Conservation (phyloP, 495 filamentous ascomycete species). For the Mycothermus thermophilus region DNA sequence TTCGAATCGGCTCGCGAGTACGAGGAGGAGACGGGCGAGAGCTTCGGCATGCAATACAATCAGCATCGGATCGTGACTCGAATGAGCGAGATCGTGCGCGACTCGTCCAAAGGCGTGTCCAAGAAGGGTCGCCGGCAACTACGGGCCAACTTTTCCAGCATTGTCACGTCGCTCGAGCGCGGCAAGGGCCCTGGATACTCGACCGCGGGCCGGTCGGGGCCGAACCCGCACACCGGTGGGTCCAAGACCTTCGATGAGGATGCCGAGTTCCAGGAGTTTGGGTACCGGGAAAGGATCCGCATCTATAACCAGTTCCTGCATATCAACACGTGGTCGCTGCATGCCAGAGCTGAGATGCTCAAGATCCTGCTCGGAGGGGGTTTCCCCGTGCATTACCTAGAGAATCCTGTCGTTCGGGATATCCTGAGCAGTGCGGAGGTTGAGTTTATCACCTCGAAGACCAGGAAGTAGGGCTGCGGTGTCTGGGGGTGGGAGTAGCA, state of each 20-base stretch:
- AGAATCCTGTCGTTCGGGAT: constrained; percentile 67
- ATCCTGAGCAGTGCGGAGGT: constrained; percentile 36
- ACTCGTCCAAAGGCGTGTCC: constrained; percentile 57
- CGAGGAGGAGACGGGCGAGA: constrained; percentile 47
- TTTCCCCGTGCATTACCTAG: constrained; percentile 65
- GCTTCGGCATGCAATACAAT: constrained; percentile 27
- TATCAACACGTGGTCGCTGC: constrained; percentile 87
- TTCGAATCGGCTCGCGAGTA: constrained; percentile 66
- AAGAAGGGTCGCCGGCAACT: constrained; percentile 68
- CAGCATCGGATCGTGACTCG: constrained; percentile 47
- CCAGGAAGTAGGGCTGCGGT: constrained; percentile 4
- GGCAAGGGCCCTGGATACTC: constrained; percentile 35
- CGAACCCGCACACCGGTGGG: constrained; percentile 29
- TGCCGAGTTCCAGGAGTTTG: constrained; percentile 59
- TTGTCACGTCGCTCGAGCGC: constrained; percentile 71
- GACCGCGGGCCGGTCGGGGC: constrained; percentile 23
- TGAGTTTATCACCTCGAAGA: constrained; percentile 16
- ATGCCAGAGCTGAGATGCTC: constrained; percentile 60
- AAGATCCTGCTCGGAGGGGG: constrained; percentile 68
- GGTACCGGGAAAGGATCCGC: constrained; percentile 62
- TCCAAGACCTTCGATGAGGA: constrained; percentile 56
- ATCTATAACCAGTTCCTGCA: constrained; percentile 60
- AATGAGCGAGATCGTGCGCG: constrained; percentile 36
- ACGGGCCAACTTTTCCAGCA: constrained; percentile 65
- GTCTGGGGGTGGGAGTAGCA: too few species aligned